Percentiles rank a stretch among this genome's conserved stretches.
Conservation (phyloP, 2,329 filamentous ascomycete genomes). For the Bipolaris bicolor region DNA sequence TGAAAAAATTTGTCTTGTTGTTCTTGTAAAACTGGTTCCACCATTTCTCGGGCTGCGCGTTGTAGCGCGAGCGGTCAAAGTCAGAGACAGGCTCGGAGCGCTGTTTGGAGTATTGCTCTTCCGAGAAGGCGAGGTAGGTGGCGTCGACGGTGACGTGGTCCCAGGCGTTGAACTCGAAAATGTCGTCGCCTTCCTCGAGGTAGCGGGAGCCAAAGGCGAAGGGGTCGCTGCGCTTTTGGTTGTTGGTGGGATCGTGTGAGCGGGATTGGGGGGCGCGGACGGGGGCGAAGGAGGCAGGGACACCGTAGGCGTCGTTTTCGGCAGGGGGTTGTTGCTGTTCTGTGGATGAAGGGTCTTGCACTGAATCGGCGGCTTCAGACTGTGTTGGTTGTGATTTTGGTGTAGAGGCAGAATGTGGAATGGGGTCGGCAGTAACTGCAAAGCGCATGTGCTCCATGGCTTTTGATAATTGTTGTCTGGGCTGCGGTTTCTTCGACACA, state of each 20-base stretch:
- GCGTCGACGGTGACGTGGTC: constrained; percentile 96
- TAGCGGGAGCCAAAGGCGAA: constrained; percentile 94
- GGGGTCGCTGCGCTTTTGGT: constrained; percentile 86
- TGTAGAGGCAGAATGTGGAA: constrained; percentile 26
- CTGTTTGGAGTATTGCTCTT: constrained; percentile 84
- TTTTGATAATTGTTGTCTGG: constrained; percentile 56
- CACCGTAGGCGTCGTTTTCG: constrained; percentile 57
- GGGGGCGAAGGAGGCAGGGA: constrained; percentile 55
- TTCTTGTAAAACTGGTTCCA: constrained; percentile 99
- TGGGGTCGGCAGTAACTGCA: constrained; percentile 54
- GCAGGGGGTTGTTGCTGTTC: constrained; percentile 6
- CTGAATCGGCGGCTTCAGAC: not conserved
- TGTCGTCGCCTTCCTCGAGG: constrained; percentile 82
- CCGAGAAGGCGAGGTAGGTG: constrained; percentile 82
- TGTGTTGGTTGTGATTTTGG: constrained; percentile 19
- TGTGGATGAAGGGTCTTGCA: not conserved
- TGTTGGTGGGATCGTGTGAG: constrained; percentile 74
- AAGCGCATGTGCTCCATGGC: constrained; percentile 60
- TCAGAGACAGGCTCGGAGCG: constrained; percentile 85
- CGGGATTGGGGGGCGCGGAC: constrained; percentile 59
- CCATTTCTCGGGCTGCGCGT: constrained; percentile 88
- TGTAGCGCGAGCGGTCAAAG: constrained; percentile 92
- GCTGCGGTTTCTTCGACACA: constrained; percentile 39
- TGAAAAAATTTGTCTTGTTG: constrained; percentile 97
- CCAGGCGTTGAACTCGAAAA: constrained; percentile 98